Evolutionary conservation across 805 yeast genomes (phyloP), one percentile per base, ranked within the genome.

Genomic region (Metschnikowia kofuensis): DNA sequence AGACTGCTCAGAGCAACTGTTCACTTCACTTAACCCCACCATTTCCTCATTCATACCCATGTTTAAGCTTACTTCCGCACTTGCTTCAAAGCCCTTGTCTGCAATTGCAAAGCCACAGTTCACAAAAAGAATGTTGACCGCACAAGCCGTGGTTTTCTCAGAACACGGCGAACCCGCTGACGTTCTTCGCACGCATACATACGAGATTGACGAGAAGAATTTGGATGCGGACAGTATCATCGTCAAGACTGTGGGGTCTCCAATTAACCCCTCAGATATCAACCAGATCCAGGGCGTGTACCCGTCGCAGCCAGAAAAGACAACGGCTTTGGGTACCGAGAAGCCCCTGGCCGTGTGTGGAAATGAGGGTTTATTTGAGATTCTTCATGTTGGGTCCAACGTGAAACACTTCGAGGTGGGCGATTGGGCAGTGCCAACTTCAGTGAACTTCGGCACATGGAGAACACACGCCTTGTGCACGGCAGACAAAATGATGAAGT

Each of bases 361-460:
- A 28, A 58, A 58, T 41, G 61, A 58, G 47, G 61, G 61, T 2
- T 44, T 58, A 12, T 58, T 58, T 35, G 57, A 56, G 48, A 50
- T 58, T 5, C 35, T 55, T 14, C 50, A 58, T 40, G 57, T 56
- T 11, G 61, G 61, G n/a, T 35, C 49, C 29, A 37, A 30, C n/a
- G 59, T 56, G 34, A 45, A 47, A 28, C 44, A 42, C 11, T 51
- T 58, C 42, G 27, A 46, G 35, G 53, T 44, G 13, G 61, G 96
- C 40, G 98, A 94, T 65, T 89, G 96, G 91, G 89, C 84, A 35
- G 79, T 92, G 39, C 97, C 98, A 10, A 61, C 80, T 10, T 71
- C 71, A 37, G 85, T 89, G 11, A 85, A 87, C 57, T 84, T 84
- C 50, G 99, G 99, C 30, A 92, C 99, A 3, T 94, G 99, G 99